These are phyloP conservation scores for Trichoderma gracile DNA, from an alignment of 2,329 filamentous ascomycete genomes.

Conservation along the genomic window DNA sequence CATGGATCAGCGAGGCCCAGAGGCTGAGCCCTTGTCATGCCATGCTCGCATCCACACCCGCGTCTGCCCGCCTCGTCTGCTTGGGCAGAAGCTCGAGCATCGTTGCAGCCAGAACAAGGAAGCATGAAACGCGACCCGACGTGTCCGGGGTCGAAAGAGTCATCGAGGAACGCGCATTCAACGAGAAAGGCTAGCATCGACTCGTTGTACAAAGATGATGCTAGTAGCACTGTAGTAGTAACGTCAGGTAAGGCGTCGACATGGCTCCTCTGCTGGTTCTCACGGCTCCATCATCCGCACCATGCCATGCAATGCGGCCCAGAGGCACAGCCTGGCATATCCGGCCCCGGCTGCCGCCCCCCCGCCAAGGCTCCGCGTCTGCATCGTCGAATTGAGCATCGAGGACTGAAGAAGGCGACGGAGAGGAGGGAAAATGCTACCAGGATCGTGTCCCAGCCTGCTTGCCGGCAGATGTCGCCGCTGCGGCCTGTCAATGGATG, in stretches of 20 bases:
- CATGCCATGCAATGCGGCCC: slow-evolving; percentile 1
- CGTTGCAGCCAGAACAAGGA: not conserved
- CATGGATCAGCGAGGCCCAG: slow-evolving; percentile 26
- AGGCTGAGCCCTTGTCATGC: slow-evolving; percentile 14
- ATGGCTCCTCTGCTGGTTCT: no score
- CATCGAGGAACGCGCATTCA: not conserved
- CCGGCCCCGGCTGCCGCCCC: not conserved
- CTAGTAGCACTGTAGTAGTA: no score
- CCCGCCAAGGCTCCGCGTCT: not conserved
- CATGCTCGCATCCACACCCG: not conserved
- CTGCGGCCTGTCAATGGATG: slow-evolving; percentile 3
- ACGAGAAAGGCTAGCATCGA: not conserved
- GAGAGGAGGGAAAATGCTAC: not conserved
- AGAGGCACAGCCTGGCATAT: not conserved
- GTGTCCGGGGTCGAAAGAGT: slow-evolving; percentile 6
- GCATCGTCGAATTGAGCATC: no score
- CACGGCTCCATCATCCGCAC: not conserved
- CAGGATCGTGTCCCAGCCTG: slow-evolving; percentile 13
- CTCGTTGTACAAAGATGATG: not conserved
- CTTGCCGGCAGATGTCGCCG: slow-evolving; percentile 14
- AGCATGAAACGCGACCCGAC: slow-evolving; percentile 24
- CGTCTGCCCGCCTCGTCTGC: slow-evolving; percentile 13
- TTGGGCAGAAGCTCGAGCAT: slow-evolving; percentile 4
- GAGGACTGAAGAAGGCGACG: not conserved
- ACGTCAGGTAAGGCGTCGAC: not conserved